These are phyloP conservation scores for sunflower (Helianthus annuus) DNA, from an alignment of 129 eudicot genomes.

Conservation along the genomic window HanXRQr2.0-SUNRISE NC_035436.2:161905799-161906298, in stretches of 20 bases:
- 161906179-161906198: constrained; percentile 76
- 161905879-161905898: constrained; percentile 23
- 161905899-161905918: background rate
- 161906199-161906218: constrained; percentile 96
- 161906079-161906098: background rate
- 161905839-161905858: constrained; percentile 81
- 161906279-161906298: constrained; percentile 79
- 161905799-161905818: constrained; percentile 57
- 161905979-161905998: constrained; percentile 73
- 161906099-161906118: background rate
- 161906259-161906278: constrained; percentile 69
- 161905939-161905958: constrained; percentile 94
- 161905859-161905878: constrained; percentile 81
- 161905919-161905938: background rate
- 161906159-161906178: constrained; percentile 65
- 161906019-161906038: constrained; percentile 94
- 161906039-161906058: constrained; percentile 97
- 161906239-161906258: constrained; percentile 76
- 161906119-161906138: background rate
- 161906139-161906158: constrained; percentile 82
- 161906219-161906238: constrained; percentile 97
- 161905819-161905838: constrained; percentile 73
- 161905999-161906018: constrained; percentile 88
- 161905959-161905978: constrained; percentile 92
- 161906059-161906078: constrained; percentile 65